These are phyloP conservation scores for Piper betle DNA, from an alignment of 164 flowering plant genomes.

Conservation along the genomic window DNA sequence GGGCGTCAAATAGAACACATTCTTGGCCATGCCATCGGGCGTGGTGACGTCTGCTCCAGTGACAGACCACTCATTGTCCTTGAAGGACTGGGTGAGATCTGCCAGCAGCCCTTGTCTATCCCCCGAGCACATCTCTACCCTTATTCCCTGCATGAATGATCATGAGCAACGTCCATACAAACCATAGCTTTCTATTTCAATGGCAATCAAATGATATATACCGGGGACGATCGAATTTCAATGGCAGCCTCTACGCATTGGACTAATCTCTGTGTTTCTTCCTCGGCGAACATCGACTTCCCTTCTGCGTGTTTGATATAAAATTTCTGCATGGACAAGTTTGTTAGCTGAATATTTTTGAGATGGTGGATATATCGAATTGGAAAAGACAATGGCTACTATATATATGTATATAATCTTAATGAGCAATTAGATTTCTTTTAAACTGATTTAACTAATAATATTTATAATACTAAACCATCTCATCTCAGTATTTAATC, in stretches of 20 bases:
- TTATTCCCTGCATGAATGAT: conserved; percentile 15
- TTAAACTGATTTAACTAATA: background rate
- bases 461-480: no score
- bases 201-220: conserved; percentile 7
- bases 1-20: conserved; percentile 66
- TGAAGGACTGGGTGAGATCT: conserved; percentile 74
- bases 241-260: conserved; percentile 69
- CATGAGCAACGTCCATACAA: background rate
- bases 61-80: conserved; percentile 79
- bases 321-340: conserved; percentile 40
- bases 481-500: background rate
- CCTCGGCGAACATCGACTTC: conserved; percentile 60
- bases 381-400: background rate
- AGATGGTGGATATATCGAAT: background rate
- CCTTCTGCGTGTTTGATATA: conserved; percentile 71
- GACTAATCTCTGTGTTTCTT: conserved; percentile 62
- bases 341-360: background rate
- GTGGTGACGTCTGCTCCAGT: conserved; percentile 88
- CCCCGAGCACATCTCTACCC: conserved; percentile 15
- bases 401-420: background rate
- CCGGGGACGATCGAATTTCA: conserved; percentile 69
- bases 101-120: conserved; percentile 68
- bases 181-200: background rate
- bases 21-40: conserved; percentile 31
- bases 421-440: background rate